phyloP scores from a whole-genome alignment of 1,139 yeast species.

The Saccharomyces hybrid region DNA sequence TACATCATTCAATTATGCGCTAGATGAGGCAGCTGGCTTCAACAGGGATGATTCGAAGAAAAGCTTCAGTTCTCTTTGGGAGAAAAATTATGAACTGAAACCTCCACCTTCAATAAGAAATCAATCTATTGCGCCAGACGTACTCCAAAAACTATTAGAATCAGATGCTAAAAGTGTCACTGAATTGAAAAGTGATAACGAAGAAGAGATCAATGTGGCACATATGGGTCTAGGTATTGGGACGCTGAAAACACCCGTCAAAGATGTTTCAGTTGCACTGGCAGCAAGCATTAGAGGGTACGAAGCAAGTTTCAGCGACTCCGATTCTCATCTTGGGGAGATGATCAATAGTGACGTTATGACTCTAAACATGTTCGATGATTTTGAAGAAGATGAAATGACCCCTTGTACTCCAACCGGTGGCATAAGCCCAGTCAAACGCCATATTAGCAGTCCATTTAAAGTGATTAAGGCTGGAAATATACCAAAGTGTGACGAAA shows the following conservation, averaged over 20 bases:
- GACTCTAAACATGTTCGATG: not conserved
- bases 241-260: conserved; percentile 9
- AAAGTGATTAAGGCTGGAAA: conserved; percentile 13
- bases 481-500: not conserved
- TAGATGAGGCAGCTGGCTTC: not conserved
- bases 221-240: conserved; percentile 3
- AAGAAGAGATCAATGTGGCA: conserved; percentile 3
- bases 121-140: not conserved
- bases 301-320: conserved; percentile 1
- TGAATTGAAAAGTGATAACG: not conserved
- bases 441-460: conserved; percentile 23
- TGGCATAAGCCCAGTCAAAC: conserved; percentile 6
- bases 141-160: not conserved
- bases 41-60: conserved; percentile 2
- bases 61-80: conserved; percentile 5
- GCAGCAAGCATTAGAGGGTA: conserved; percentile 11
- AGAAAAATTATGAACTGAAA: conserved; percentile 4
- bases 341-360: not conserved
- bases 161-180: not conserved
- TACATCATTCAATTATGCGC: conserved; percentile 5
- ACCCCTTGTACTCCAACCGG: not conserved
- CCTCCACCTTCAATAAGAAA: not conserved
- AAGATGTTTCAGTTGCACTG: conserved; percentile 8
- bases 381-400: not conserved
- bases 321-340: not conserved